phyloP scores from a whole-genome alignment of 1,139 yeast species.

The Candida labiduridarum region DNA sequence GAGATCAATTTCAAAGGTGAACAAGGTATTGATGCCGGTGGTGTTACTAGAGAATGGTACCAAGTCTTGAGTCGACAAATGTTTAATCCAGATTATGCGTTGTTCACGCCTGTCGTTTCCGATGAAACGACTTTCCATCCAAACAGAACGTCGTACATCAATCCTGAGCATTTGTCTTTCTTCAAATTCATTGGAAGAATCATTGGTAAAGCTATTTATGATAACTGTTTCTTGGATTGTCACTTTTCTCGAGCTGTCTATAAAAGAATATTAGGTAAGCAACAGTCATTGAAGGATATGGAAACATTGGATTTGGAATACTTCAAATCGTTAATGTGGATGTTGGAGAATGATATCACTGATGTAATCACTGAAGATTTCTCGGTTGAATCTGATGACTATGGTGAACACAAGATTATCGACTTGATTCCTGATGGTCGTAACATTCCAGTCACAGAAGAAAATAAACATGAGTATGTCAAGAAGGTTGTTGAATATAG shows the following conservation, averaged over 20 bases:
- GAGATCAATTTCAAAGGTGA: conserved; percentile 89
- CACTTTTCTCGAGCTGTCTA: conserved; percentile 96
- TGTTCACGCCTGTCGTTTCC: conserved; percentile 88
- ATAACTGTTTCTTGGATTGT: conserved; percentile 85
- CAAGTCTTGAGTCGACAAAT: conserved; percentile 92
- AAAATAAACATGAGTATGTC: conserved; percentile 91
- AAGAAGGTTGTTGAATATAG: conserved; percentile 83
- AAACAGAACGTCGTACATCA: conserved; percentile 87
- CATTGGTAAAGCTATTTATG: conserved; percentile 92
- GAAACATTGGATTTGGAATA: conserved; percentile 92
- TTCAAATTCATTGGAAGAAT: conserved; percentile 94
- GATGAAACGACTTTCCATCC: conserved; percentile 97
- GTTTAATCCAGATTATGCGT: conserved; percentile 95
- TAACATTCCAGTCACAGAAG: conserved; percentile 86
- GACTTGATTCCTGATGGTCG: conserved; percentile 85
- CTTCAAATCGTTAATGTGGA: conserved; percentile 92
- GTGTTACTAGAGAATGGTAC: conserved; percentile 96
- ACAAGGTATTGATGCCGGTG: conserved; percentile 98
- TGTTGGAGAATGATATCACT: conserved; percentile 94
- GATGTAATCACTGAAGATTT: conserved; percentile 97
- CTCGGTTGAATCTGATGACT: conserved; percentile 91
- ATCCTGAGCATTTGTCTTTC: conserved; percentile 89
- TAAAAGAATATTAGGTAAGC: conserved; percentile 77
- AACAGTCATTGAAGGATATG: conserved; percentile 90
- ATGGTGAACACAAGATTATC: conserved; percentile 81